A percentile compares a stretch with the other conserved stretches of the same genome.
Evolutionary conservation across 2,329 filamentous ascomycete genomes (phyloP).

Genomic region (Arachnopeziza araneosa): DNA sequence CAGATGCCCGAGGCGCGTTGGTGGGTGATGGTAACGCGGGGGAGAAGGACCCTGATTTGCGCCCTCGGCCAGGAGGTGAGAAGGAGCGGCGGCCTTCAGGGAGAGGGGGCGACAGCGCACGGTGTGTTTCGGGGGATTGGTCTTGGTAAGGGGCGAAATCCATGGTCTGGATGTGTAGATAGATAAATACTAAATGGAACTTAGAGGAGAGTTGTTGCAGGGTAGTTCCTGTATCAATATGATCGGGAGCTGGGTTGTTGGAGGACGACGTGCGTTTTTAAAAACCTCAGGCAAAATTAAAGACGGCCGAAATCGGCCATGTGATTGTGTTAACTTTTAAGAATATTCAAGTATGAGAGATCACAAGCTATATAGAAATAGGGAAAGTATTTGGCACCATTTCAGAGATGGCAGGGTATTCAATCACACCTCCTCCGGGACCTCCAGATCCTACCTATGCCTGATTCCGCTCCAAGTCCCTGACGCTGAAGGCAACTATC

Average conservation of each 20-base stretch:
- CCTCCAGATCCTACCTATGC: neutral
- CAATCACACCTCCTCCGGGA: neutral
- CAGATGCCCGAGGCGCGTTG: constrained; percentile 25
- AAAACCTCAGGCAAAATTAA: constrained; percentile 1
- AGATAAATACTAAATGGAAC: no score
- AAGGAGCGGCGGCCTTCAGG: constrained; percentile 34
- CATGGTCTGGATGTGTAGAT: constrained; percentile 42
- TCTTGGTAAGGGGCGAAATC: constrained; percentile 98
- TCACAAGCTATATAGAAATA: neutral
- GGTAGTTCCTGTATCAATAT: neutral
- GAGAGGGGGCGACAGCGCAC: constrained; percentile 67
- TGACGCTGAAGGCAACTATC: constrained; percentile 7
- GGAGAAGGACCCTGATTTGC: constrained; percentile 38
- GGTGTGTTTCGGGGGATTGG: constrained; percentile 76
- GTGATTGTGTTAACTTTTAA: neutral
- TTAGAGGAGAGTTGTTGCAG: neutral
- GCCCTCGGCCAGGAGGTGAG: neutral
- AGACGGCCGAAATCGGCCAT: constrained; percentile 2
- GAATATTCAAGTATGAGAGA: neutral
- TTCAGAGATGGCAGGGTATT: neutral
- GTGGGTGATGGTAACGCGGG: constrained; percentile 42
- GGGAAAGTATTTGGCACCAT: neutral
- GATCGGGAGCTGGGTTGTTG: neutral
- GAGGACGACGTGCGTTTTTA: neutral
- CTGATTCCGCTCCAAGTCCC: neutral